Base-by-base conservation (phyloP, 1,284 basidiomycete genomes). In the Kalmanozyma brasiliensis region DNA sequence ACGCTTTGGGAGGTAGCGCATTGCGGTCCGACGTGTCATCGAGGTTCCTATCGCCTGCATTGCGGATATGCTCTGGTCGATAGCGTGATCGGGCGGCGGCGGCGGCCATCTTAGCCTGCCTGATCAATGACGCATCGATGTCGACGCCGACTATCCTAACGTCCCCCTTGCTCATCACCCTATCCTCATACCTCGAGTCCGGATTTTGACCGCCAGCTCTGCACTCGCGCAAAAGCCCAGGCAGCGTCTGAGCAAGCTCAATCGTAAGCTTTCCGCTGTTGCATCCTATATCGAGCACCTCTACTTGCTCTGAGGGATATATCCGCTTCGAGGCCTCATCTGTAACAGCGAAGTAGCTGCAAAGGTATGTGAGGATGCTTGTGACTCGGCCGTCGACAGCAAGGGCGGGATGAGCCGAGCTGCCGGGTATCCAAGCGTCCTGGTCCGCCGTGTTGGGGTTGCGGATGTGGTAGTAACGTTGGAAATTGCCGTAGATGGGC, bases 401-500 rank as follows among this genome's bases (percentile, higher is more conserved):
- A 7, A 69, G 41, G 7, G 66, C 59, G 2, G 66, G 51, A 36
- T 63, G 66, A 1, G 26, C 8, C 11, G 29, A 17, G 20, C n/a
- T 16, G 40, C 16, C n/a, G 24, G 19, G 9, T n/a, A 20, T 23
- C 3, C 45, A 19, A 2, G 20, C 8, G 5, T 26, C 24, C 6
- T 20, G 8, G 17, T 40, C 36, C 3, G 37, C 17, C 1, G 19
- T 22, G 34, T 19, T 53, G 41, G 68, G 68, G 22, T 71, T 71
- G 47, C 59, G 53, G 29, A 71, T 71, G 52, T 67, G 58, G 32
- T 71, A 67, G 56, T 71, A 71, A 10, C 68, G 45, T 9, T 51
- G 58, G 44, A 71, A 71, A 56, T 66, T 71, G 48, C 68, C 63
- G 26, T 51, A 62, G 30, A 62, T 43, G 2, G 58, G 53, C 20